Percentiles rank a stretch among this genome's conserved stretches.
Conservation (phyloP, 768 basidiomycete genomes). For the Sarcomyxa edulis region DNA sequence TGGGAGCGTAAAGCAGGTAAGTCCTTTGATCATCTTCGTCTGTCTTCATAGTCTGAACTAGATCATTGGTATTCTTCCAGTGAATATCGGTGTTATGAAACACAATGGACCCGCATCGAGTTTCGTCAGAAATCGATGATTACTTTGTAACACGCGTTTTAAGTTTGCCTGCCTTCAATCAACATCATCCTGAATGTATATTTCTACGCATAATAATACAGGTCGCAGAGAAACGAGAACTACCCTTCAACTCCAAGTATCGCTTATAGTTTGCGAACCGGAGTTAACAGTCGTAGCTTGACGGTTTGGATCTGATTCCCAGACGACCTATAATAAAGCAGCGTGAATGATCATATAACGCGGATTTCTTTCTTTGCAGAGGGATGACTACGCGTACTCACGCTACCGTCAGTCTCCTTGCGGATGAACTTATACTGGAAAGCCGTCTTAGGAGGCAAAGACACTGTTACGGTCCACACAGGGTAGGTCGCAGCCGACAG, state of each 20-base stretch:
- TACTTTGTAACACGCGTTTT: too few species aligned
- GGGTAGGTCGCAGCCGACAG: constrained; percentile 50
- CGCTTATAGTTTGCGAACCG: constrained; percentile 33
- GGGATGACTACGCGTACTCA: constrained; percentile 20
- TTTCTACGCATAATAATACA: too few species aligned
- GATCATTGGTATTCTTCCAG: constrained; percentile 21
- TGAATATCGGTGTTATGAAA: constrained; percentile 53
- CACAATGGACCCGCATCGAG: constrained; percentile 45
- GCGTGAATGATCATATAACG: background rate
- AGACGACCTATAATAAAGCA: constrained; percentile 33
- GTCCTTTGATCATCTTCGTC: constrained; percentile 10
- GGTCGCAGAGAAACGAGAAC: too few species aligned
- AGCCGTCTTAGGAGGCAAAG: constrained; percentile 40
- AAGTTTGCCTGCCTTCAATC: too few species aligned
- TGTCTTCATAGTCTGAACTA: background rate
- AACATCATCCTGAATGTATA: too few species aligned
- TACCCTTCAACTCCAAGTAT: constrained; percentile 42
- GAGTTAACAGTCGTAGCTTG: constrained; percentile 34
- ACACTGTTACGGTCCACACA: constrained; percentile 45
- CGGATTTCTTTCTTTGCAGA: constrained; percentile 10
- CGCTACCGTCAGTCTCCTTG: constrained; percentile 45
- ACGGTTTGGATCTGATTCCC: constrained; percentile 62
- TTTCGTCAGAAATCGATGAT: constrained; percentile 41
- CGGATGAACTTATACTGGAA: constrained; percentile 63
- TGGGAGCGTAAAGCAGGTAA: constrained; percentile 62